phyloP scores from a whole-genome alignment of 2,329 filamentous ascomycete genomes.

The Fusarium sublunatum region DNA sequence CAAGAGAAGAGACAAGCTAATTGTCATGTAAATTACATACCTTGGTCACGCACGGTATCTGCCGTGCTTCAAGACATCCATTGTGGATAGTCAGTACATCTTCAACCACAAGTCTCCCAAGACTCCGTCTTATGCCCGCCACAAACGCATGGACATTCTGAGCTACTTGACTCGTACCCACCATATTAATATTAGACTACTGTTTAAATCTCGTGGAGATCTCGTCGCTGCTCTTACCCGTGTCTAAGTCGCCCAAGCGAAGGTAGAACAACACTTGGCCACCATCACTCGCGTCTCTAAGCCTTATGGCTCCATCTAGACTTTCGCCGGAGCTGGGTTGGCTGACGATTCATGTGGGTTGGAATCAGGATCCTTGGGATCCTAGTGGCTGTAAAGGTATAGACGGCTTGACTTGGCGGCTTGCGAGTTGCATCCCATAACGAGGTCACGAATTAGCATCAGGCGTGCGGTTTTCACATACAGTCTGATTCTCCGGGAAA shows the following conservation, averaged over 20 bases:
- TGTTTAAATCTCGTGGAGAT: slow-evolving; percentile 4
- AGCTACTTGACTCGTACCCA: slow-evolving; percentile 6
- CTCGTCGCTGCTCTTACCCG: slow-evolving; percentile 5
- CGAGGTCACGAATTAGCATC: slow-evolving; percentile 32
- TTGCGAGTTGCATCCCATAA: slow-evolving; percentile 31
- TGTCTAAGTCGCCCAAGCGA: slow-evolving; percentile 1
- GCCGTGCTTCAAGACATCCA: slow-evolving; percentile 3
- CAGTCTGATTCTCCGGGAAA: slow-evolving; percentile 35
- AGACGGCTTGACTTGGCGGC: slow-evolving; percentile 31
- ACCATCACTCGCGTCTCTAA: not conserved
- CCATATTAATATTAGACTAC: slow-evolving; percentile 3
- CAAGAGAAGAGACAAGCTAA: not conserved
- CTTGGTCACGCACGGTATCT: not conserved
- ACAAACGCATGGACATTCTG: not conserved
- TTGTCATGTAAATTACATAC: not conserved
- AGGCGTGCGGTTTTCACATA: slow-evolving; percentile 32
- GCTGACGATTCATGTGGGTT: slow-evolving; percentile 22
- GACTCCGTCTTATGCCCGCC: slow-evolving; percentile 14
- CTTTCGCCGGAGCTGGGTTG: slow-evolving; percentile 7
- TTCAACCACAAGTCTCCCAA: slow-evolving; percentile 9
- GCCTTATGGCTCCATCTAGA: slow-evolving; percentile 2
- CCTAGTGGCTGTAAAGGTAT: slow-evolving; percentile 28
- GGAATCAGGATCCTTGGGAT: slow-evolving; percentile 6
- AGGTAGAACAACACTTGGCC: slow-evolving; percentile 1
- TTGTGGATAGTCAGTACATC: slow-evolving; percentile 5